Base-by-base conservation (phyloP, 1,284 basidiomycete species). In the Ganoderma multipileum region DNA sequence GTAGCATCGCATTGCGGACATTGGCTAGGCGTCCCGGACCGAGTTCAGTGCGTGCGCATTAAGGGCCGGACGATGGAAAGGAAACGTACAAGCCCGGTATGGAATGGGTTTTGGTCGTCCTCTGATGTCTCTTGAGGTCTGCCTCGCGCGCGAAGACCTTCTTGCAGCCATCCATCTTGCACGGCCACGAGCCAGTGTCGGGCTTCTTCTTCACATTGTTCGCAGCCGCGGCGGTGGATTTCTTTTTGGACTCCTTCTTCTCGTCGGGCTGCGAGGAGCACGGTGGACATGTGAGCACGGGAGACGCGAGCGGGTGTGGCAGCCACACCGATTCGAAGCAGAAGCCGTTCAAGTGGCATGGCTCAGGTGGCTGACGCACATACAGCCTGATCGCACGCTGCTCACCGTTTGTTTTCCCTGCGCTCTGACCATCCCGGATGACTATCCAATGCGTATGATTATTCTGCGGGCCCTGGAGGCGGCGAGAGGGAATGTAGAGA, bases 111-210 rank as follows among this genome's bases (percentile, higher is more conserved):
- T 91, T 93, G 28, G 91, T 91, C 30, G 91, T 93, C 75, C 90
- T 82, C 77, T 93, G 91, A 78, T 93, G 91, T 73, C 91, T 78
- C 82, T 92, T 93, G 70, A 93, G 80, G 82, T 93, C 91, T 14
- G 91, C 91, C 78, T 93, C 91, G 65, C 91, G 85, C 59, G 90
- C 91, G 76, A 93, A 93, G 75, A 89, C 87, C 79, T 92, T 92
- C 79, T 87, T 88, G 80, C 91, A 93, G 14, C 90, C 91, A 75
- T 89, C 86, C 74, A 93, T 91, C 77, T 87, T 89, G 82, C 91
- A 93, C 8, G 91, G 89, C 91, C 91, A 93, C 63, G 88, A 77
- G 9, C 87, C 86, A 9, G 86, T 83, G 68, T 84, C 83, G 2
- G 81, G 75, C 52, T 80, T 77, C 75, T 87, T 89, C 80, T 85